Evolutionary conservation across 1,284 basidiomycete genomes (phyloP).

Genomic region (Rhizoctonia solani): DNA sequence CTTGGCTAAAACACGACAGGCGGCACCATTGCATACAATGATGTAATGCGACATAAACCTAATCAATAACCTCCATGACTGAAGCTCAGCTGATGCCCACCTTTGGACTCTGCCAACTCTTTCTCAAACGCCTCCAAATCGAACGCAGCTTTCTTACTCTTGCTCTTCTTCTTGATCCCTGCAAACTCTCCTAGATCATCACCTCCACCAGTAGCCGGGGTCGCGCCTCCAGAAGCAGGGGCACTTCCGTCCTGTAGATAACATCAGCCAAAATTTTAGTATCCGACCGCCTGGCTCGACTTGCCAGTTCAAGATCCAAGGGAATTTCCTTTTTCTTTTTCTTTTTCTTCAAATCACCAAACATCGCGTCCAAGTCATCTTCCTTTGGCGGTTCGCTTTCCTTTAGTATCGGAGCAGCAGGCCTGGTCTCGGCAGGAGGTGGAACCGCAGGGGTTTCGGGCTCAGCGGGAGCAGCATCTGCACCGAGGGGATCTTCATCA

Average conservation of each 20-base stretch:
- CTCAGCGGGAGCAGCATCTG: constrained; percentile 61
- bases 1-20: too few species aligned
- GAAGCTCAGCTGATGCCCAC: too few species aligned
- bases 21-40: neutral
- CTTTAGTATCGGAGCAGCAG: constrained; percentile 64
- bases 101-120: constrained; percentile 63
- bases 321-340: constrained; percentile 86
- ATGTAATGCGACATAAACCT: neutral
- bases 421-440: constrained; percentile 57
- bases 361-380: constrained; percentile 80
- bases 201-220: constrained; percentile 44
- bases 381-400: constrained; percentile 52
- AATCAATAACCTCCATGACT: too few species aligned
- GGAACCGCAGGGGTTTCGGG: constrained; percentile 30
- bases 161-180: constrained; percentile 74
- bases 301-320: constrained; percentile 79
- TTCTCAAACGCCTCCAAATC: constrained; percentile 83
- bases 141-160: constrained; percentile 51
- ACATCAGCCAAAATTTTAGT: constrained; percentile 13
- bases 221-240: constrained; percentile 41
- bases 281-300: constrained; percentile 42
- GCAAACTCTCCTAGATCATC: constrained; percentile 83
- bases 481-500: constrained; percentile 78
- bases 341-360: constrained; percentile 89
- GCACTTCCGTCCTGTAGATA: constrained; percentile 47